Percentiles rank a stretch among this genome's conserved stretches.
Evolutionary conservation across 306 rosid genomes (phyloP).

Genomic region (Glycine tomentella): DNA sequence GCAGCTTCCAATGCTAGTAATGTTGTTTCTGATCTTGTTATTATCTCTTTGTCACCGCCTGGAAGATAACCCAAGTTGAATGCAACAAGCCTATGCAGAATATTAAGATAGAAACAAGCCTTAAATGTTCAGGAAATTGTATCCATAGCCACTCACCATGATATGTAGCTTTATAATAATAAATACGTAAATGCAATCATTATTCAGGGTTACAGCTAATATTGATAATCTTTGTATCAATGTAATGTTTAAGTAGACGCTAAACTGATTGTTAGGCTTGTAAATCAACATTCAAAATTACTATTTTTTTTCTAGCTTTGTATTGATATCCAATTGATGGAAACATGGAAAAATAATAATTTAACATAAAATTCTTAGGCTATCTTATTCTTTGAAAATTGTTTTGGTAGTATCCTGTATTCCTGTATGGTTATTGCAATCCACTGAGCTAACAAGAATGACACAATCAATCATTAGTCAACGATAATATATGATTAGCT

Average conservation of each 20-base stretch:
- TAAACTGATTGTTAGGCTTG: neutral
- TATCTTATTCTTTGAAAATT: neutral
- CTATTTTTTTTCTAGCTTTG: neutral
- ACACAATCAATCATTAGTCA: neutral
- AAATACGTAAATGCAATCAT: conserved; percentile 9
- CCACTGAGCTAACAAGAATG: too few relatives aligned
- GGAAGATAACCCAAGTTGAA: conserved; percentile 97
- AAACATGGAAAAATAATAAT: too few relatives aligned
- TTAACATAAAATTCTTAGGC: neutral
- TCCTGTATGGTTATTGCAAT: too few relatives aligned
- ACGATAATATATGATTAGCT: neutral
- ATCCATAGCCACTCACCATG: conserved; percentile 17
- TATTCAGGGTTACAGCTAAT: conserved; percentile 7
- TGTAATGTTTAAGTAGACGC: neutral
- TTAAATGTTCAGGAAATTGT: conserved; percentile 10
- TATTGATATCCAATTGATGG: neutral
- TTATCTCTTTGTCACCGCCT: conserved; percentile 82
- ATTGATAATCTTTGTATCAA: neutral
- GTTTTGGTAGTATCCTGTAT: neutral
- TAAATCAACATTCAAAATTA: conserved; percentile 16
- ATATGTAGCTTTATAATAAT: conserved; percentile 6
- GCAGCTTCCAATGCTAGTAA: conserved; percentile 80
- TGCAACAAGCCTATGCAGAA: conserved; percentile 76
- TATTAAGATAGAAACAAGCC: conserved; percentile 39
- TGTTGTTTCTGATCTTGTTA: conserved; percentile 78